Percentiles rank a stretch among this genome's conserved stretches.
phyloP scores from a whole-genome alignment of 2,329 filamentous ascomycete genomes.

The Neofusicoccum sp. region DNA sequence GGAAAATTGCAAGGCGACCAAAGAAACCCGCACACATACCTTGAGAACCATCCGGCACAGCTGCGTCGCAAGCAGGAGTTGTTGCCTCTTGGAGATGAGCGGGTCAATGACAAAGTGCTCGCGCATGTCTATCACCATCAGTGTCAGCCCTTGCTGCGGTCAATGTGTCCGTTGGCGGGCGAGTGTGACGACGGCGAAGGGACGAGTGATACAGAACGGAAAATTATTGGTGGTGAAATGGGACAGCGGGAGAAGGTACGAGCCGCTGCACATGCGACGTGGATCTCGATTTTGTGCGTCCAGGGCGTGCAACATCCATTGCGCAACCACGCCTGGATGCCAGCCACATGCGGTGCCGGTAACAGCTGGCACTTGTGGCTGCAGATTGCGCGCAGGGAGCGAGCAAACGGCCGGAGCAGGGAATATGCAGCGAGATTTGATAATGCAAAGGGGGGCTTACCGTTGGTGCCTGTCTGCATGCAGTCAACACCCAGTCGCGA shows the following conservation, averaged over 20 bases:
- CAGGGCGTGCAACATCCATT: conserved; percentile 17
- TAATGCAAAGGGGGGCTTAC: conserved; percentile 47
- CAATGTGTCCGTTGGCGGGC: background rate
- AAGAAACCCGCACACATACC: conserved; percentile 49
- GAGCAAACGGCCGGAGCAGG: conserved; percentile 13
- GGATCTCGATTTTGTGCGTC: conserved; percentile 17
- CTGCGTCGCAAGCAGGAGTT: conserved; percentile 94
- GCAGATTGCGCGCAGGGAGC: conserved; percentile 22
- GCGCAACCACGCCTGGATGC: conserved; percentile 6
- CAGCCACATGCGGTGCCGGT: conserved; percentile 20
- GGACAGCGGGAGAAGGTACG: conserved; percentile 17
- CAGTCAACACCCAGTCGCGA: conserved; percentile 89
- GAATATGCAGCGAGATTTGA: conserved; percentile 6
- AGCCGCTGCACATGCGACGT: conserved; percentile 22
- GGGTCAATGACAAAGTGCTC: conserved; percentile 98
- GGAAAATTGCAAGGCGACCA: conserved; percentile 20
- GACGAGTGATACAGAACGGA: background rate
- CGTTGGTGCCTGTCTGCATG: conserved; percentile 91
- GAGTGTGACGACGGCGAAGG: background rate
- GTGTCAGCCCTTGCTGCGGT: conserved; percentile 8
- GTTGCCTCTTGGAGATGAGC: conserved; percentile 96
- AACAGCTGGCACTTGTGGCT: conserved; percentile 20
- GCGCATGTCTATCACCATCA: conserved; percentile 76
- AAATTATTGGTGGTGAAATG: conserved; percentile 12
- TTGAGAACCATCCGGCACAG: conserved; percentile 98